Conservation (phyloP, 345 rosid species). For the Clausena lansium region DNA sequence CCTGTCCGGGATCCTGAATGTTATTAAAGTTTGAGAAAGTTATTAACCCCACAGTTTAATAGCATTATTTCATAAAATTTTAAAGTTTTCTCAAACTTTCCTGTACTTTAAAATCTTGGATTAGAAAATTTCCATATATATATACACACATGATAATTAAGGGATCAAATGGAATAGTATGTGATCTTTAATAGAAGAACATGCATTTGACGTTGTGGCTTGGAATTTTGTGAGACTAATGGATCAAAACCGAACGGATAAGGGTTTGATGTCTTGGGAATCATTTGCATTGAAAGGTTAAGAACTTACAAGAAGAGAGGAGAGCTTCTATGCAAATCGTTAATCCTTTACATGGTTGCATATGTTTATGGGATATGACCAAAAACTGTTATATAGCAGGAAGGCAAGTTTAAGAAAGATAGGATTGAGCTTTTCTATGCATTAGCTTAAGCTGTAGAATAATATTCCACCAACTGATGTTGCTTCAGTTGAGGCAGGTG, state of each 20-base stretch:
- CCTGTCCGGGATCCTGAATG: too few relatives aligned
- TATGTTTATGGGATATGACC: constrained; percentile 38
- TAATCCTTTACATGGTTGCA: constrained; percentile 68
- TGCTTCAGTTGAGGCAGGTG: not conserved
- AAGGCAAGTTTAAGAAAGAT: not conserved
- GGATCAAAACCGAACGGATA: constrained; percentile 46
- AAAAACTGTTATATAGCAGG: not conserved
- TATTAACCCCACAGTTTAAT: too few relatives aligned
- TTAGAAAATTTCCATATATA: too few relatives aligned
- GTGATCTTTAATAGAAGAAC: too few relatives aligned
- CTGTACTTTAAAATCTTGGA: too few relatives aligned
- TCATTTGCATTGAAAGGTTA: constrained; percentile 40
- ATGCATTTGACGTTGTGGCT: constrained; percentile 14
- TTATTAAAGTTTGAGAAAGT: too few relatives aligned
- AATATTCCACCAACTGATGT: not conserved
- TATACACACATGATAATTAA: too few relatives aligned
- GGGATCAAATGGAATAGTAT: too few relatives aligned
- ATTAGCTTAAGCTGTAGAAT: not conserved
- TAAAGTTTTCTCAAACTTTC: too few relatives aligned
- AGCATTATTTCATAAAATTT: too few relatives aligned
- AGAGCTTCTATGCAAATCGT: constrained; percentile 56
- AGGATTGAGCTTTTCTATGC: not conserved
- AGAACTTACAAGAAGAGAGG: constrained; percentile 51
- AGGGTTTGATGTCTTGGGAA: constrained; percentile 46
- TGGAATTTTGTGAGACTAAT: constrained; percentile 50